Evolutionary conservation across 2,329 filamentous ascomycete species (phyloP).

Genomic region (Scedosporium apiospermum): DNA sequence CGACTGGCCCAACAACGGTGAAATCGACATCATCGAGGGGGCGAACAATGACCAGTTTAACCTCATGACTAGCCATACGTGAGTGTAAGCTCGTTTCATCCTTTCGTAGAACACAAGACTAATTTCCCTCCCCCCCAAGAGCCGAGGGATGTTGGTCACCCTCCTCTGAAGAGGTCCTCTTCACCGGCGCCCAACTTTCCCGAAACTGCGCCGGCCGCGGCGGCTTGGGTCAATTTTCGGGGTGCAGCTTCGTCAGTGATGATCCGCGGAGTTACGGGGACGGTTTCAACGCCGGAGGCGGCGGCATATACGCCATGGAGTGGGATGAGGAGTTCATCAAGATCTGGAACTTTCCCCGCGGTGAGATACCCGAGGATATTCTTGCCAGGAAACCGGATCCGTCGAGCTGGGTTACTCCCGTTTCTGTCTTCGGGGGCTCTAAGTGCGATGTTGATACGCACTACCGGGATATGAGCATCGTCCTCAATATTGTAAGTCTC

Average conservation of each 20-base stretch:
- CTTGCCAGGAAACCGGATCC: slow-evolving; percentile 50
- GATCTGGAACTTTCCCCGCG: slow-evolving; percentile 69
- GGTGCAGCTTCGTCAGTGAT: slow-evolving; percentile 32
- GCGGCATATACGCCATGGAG: slow-evolving; percentile 62
- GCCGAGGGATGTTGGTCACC: neutral
- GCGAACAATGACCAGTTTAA: slow-evolving; percentile 53
- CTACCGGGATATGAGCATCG: slow-evolving; percentile 62
- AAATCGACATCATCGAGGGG: slow-evolving; percentile 64
- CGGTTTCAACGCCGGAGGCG: slow-evolving; percentile 54
- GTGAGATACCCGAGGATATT: slow-evolving; percentile 56
- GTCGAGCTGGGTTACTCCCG: slow-evolving; percentile 55
- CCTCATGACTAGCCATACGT: slow-evolving; percentile 54
- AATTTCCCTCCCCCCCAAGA: neutral
- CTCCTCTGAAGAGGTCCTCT: neutral
- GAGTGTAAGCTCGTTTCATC: slow-evolving; percentile 7
- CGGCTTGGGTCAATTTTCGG: slow-evolving; percentile 24
- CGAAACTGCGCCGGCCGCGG: slow-evolving; percentile 19
- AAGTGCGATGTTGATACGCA: slow-evolving; percentile 55
- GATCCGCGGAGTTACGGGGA: slow-evolving; percentile 46
- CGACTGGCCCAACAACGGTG: slow-evolving; percentile 53
- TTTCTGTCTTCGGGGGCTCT: slow-evolving; percentile 56
- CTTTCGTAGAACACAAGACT: neutral
- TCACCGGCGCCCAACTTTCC: neutral
- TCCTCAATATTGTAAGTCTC: slow-evolving; percentile 52
- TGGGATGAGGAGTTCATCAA: slow-evolving; percentile 62